Base-by-base conservation (phyloP, 2,329 filamentous ascomycete genomes). In the Trichoderma harzianum region DNA sequence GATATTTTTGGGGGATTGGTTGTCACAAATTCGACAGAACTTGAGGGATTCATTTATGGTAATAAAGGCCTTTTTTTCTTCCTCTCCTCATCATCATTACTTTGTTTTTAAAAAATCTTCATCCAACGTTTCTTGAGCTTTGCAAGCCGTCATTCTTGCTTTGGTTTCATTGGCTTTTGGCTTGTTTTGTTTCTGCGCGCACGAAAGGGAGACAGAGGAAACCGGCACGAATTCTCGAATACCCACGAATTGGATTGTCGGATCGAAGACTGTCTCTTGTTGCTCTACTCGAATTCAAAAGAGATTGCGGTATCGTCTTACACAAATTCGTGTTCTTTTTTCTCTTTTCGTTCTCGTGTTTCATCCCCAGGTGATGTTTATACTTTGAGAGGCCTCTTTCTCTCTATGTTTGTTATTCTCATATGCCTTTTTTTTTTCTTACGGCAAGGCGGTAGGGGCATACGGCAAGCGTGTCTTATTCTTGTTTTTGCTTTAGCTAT, bases 21-120 rank as follows among this genome's bases (percentile, higher is more conserved):
- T 51, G 39, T 62, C 69, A 53, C 26, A 66, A 58, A 21, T 60
- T 47, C n/a, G 34, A 34, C n/a, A 61, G 60, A 12, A 26, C 32
- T 60, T 47, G 28, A 24, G 21, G 30, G 16, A 61, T 57, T 66
- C 62, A 64, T 62, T 61, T 67, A 71, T 61, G 70, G 63, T 68
- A 72, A 68, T 72, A 68, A 63, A 72, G 70, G 64, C 26, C 24
- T 63, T 72, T 70, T 72, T 60, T 70, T 67, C 57, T 5, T 36
- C 21, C 73, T 65, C 67, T 34, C 63, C 65, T 69, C 62, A 14
- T 53, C 72, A 72, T 58, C 26, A 43, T 30, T 32, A 43, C 5
- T 60, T 73, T 16, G 57, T 65, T 69, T 71, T 62, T 74, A 21
- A 51, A n/a, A 3, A 24, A 3, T 21, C 14, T 8, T 32, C 11